Evolutionary conservation across 1,139 yeast species (phyloP), one percentile per base, ranked within the genome.

Genomic region (Hansenula lynferdii): DNA sequence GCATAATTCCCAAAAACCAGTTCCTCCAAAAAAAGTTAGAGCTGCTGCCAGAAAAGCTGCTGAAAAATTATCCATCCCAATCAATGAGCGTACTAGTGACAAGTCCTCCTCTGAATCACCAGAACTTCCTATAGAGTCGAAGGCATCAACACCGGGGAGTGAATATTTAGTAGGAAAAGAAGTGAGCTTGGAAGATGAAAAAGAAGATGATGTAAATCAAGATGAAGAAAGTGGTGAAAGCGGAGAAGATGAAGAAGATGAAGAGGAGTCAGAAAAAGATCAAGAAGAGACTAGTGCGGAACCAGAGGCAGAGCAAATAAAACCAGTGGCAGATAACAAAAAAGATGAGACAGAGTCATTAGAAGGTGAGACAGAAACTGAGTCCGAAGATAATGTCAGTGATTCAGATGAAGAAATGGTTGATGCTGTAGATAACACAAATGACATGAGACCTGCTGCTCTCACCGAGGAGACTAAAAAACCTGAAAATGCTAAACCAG

Each of bases 11-110:
- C 51, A 58, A 39, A 56, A 55, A 32, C 51, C 53, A 20, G 34
- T 55, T 22, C 58, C 61, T 3, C 42, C 42, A 26, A 45, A 50
- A 28, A 40, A 46, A 6, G 50, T 53, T 29, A 52, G 60, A 27
- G 47, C 44, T 34, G 62, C 62, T 12, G 62, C 62, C 12, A 47
- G 43, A 32, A 52, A 51, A 35, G 60, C 61, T 6, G 53, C 58
- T 12, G 48, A 55, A 35, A 45, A 51, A 26, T 37, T 56, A 4
- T 42, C 58, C 1, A 34, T 23, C 8, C 34, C 34, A 4, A 12
- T 22, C 11, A 8, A 6, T 11, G 8, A 5, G 9, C 19, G 16
- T 6, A 12, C 25, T 4, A n/a, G n/a, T n/a, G n/a, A 7, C 14
- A 2, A 17, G 21, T 9, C 12, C 30, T 6, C 12, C 30, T 18